A percentile compares a stretch with the other conserved stretches of the same genome.
Conservation (phyloP, 805 yeast genomes). For the Barnettozyma californica region DNA sequence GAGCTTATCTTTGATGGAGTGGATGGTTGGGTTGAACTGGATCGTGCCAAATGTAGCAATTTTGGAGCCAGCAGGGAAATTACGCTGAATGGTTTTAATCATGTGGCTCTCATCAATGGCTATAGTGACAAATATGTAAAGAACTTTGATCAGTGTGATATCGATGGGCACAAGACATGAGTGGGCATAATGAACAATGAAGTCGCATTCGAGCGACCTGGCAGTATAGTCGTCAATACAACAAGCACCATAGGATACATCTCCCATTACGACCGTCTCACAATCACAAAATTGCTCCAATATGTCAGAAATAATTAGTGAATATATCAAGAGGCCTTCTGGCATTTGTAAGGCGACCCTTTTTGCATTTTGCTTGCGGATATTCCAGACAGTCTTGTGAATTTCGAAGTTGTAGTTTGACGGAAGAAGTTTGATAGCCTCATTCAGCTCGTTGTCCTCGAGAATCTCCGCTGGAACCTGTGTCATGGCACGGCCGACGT, state of each 20-base stretch:
- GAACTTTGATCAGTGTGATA: conserved; percentile 80
- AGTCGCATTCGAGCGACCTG: conserved; percentile 85
- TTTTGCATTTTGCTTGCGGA: conserved; percentile 64
- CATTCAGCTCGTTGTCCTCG: conserved; percentile 74
- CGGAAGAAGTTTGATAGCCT: conserved; percentile 77
- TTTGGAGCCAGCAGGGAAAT: conserved; percentile 58
- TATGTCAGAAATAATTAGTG: conserved; percentile 86
- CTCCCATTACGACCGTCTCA: conserved; percentile 95
- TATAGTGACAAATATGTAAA: conserved; percentile 94
- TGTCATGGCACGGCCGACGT: conserved; percentile 60
- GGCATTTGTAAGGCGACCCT: conserved; percentile 97
- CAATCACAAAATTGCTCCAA: conserved; percentile 84
- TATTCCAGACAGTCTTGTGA: conserved; percentile 94
- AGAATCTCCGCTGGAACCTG: conserved; percentile 87
- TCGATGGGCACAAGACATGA: conserved; percentile 95
- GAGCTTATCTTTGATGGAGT: conserved; percentile 61
- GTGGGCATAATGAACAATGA: conserved; percentile 94
- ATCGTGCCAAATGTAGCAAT: conserved; percentile 92
- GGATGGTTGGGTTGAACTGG: conserved; percentile 93
- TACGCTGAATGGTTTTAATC: conserved; percentile 65
- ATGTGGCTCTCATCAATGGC: conserved; percentile 81
- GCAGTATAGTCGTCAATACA: conserved; percentile 98
- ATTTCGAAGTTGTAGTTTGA: conserved; percentile 92
- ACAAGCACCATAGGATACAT: conserved; percentile 97
- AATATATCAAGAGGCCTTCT: conserved; percentile 86